phyloP scores from a whole-genome alignment of 1,139 yeast species.

The Candida dubliniensis region DNA sequence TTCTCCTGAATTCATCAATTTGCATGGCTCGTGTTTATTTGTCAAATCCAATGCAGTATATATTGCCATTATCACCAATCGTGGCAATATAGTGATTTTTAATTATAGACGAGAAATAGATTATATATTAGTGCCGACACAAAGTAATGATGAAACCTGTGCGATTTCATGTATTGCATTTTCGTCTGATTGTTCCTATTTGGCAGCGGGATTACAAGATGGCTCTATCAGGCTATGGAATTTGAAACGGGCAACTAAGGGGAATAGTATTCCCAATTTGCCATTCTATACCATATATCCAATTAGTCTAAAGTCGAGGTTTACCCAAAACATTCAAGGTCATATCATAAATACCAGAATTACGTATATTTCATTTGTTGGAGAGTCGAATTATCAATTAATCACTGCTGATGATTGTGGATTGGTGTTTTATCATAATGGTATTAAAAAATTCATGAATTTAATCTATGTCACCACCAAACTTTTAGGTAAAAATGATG shows the following conservation, averaged over 20 bases:
- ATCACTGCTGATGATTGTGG: conserved; percentile 64
- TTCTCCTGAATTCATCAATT: conserved; percentile 23
- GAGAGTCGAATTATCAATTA: conserved; percentile 56
- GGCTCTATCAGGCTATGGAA: conserved; percentile 37
- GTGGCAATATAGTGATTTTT: conserved; percentile 60
- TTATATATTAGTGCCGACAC: conserved; percentile 26
- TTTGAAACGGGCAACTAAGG: conserved; percentile 11
- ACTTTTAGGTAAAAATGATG: conserved; percentile 51
- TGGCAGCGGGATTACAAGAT: conserved; percentile 35
- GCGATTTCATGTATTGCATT: conserved; percentile 45
- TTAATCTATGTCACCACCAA: conserved; percentile 50
- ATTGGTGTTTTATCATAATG: conserved; percentile 58
- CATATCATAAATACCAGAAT: conserved; percentile 52
- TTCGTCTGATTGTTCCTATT: conserved; percentile 32
- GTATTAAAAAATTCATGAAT: conserved; percentile 54
- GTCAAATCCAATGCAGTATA: conserved; percentile 48
- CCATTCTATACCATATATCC: conserved; percentile 32
- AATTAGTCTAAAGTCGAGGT: conserved; percentile 26
- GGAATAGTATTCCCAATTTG: conserved; percentile 4
- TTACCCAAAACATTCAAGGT: conserved; percentile 42
- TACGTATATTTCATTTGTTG: conserved; percentile 52
- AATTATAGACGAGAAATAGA: conserved; percentile 60
- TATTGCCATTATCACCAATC: conserved; percentile 62
- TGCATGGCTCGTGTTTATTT: conserved; percentile 51
- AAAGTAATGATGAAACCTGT: conserved; percentile 7